A percentile compares a stretch with the other conserved stretches of the same genome.
Conservation (phyloP, 108 stramenopile species). For the Nitzschia sp. region DNA sequence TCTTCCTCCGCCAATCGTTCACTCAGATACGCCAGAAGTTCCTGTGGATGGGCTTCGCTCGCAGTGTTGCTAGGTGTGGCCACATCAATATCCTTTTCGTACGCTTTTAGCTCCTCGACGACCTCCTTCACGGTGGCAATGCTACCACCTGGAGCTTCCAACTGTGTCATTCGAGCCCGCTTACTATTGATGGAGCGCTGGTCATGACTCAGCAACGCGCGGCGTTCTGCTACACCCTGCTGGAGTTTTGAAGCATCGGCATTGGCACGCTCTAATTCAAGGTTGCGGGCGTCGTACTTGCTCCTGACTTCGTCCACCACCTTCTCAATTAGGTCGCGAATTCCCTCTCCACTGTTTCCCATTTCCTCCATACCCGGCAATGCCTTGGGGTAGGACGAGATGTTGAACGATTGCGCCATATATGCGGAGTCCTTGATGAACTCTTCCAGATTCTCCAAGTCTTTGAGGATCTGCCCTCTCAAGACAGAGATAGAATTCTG, state of each 20-base stretch:
- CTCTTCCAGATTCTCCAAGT: slow-evolving; percentile 39
- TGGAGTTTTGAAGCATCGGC: slow-evolving; percentile 32
- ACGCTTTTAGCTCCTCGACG: slow-evolving; percentile 33
- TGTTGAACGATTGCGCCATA: slow-evolving; percentile 12
- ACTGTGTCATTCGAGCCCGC: slow-evolving; percentile 11
- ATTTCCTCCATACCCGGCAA: slow-evolving; percentile 8
- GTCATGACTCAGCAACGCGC: slow-evolving; percentile 32
- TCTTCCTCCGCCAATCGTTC: slow-evolving; percentile 17
- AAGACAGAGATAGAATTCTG: slow-evolving; percentile 73
- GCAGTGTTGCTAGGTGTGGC: slow-evolving; percentile 19
- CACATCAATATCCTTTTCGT: slow-evolving; percentile 7
- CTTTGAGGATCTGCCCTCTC: slow-evolving; percentile 53
- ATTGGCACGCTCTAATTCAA: slow-evolving; percentile 27
- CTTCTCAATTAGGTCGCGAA: slow-evolving; percentile 12
- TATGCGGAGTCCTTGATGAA: slow-evolving; percentile 17
- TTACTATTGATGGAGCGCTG: slow-evolving; percentile 25
- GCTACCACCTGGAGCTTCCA: slow-evolving; percentile 47
- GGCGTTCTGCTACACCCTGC: slow-evolving; percentile 28
- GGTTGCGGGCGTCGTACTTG: slow-evolving; percentile 11
- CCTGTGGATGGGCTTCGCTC: slow-evolving; percentile 39
- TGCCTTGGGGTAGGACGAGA: slow-evolving; percentile 5
- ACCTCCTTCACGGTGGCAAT: slow-evolving; percentile 51
- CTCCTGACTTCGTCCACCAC: slow-evolving; percentile 6
- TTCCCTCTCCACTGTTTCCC: slow-evolving; percentile 16
- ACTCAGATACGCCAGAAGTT: slow-evolving; percentile 50